phyloP scores from a whole-genome alignment of 2,329 filamentous ascomycete genomes.

The Verticillium nonalfalfae region DNA sequence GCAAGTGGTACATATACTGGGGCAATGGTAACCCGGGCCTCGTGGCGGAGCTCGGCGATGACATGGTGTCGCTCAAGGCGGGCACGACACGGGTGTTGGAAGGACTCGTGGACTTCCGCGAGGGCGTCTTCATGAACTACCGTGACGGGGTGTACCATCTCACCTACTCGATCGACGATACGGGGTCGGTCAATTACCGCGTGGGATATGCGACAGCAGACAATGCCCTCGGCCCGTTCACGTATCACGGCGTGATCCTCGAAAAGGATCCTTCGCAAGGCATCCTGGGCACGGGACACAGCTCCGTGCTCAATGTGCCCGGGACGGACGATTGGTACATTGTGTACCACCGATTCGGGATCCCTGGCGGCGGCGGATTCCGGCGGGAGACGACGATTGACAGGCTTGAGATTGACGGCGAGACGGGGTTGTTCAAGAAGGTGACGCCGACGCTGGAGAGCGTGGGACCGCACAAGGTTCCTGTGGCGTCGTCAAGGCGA shows the following conservation, averaged over 20 bases:
- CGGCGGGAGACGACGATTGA: constrained; percentile 37
- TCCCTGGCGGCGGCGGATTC: constrained; percentile 36
- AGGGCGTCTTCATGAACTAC: constrained; percentile 35
- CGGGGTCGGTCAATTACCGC: constrained; percentile 35
- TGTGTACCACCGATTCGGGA: constrained; percentile 39
- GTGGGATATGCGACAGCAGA: constrained; percentile 37
- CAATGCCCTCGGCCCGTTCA: constrained; percentile 32
- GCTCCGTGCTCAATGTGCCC: constrained; percentile 37
- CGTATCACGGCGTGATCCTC: constrained; percentile 35
- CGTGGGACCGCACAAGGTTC: constrained; percentile 13
- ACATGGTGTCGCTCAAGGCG: constrained; percentile 37
- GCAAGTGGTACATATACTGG: constrained; percentile 56
- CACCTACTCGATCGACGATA: constrained; percentile 42
- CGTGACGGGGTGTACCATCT: constrained; percentile 37
- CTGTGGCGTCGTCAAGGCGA: not conserved
- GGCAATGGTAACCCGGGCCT: constrained; percentile 37
- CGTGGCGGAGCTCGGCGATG: constrained; percentile 33
- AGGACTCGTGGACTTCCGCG: constrained; percentile 35
- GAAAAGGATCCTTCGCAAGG: constrained; percentile 31
- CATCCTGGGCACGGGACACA: constrained; percentile 38
- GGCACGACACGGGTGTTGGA: constrained; percentile 22
- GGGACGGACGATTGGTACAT: constrained; percentile 44
- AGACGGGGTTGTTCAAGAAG: constrained; percentile 27
- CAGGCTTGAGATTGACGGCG: constrained; percentile 25
- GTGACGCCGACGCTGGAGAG: constrained; percentile 29